Evolutionary conservation across 257 asterid species (phyloP).

Genomic region (Solanum arcanum): DNA sequence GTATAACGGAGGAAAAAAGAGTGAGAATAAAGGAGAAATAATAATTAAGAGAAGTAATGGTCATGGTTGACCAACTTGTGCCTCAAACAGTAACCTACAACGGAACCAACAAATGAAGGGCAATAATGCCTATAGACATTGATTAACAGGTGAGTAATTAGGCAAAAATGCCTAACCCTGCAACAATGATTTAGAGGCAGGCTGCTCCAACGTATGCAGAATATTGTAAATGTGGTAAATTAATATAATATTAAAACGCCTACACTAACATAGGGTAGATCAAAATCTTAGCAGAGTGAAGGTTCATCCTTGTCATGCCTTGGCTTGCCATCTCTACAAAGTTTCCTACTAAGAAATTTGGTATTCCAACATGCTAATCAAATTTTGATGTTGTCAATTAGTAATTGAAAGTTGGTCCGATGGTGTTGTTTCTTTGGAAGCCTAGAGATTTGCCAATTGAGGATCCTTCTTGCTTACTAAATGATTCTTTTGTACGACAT

Average conservation of each 20-base stretch:
- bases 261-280: background rate
- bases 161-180: background rate
- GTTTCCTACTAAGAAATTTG: background rate
- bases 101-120: no score
- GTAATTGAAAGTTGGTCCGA: background rate
- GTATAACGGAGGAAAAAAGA: background rate
- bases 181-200: background rate
- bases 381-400: background rate
- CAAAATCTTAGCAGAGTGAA: background rate
- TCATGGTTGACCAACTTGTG: no score
- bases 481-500: no score
- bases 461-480: background rate
- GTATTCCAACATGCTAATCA: background rate
- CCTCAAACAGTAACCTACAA: background rate
- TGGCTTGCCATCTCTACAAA: background rate
- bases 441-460: background rate
- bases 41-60: no score
- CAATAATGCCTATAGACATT: no score
- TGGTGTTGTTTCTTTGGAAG: background rate
- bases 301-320: background rate
- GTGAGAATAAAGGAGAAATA: background rate
- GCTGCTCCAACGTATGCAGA: no score
- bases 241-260: background rate
- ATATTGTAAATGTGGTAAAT: background rate
- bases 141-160: background rate